phyloP scores from a whole-genome alignment of 2,329 filamentous ascomycete genomes.

The Alternaria novae-zelandiae region DNA sequence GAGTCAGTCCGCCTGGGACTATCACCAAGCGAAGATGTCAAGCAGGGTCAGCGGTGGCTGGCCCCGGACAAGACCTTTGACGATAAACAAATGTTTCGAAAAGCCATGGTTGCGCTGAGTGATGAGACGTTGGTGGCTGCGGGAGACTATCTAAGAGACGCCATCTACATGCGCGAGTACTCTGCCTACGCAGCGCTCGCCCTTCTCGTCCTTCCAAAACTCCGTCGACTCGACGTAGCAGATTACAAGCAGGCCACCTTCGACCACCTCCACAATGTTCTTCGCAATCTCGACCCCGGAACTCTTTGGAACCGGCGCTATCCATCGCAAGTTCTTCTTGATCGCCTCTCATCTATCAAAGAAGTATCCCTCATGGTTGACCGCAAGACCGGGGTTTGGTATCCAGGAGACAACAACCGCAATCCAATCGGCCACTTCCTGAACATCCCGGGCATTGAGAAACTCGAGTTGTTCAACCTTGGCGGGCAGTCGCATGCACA shows the following conservation, averaged over 20 bases:
- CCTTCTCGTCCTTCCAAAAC: constrained; percentile 24
- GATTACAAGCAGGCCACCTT: constrained; percentile 27
- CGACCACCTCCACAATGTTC: constrained; percentile 21
- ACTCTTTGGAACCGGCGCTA: constrained; percentile 6
- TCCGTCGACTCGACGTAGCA: constrained; percentile 24
- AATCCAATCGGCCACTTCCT: constrained; percentile 20
- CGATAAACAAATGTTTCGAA: constrained; percentile 15
- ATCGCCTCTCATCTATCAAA: constrained; percentile 24
- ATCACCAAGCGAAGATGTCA: constrained; percentile 13
- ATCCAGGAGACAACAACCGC: not conserved
- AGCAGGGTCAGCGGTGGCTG: constrained; percentile 25
- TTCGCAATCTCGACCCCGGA: constrained; percentile 21
- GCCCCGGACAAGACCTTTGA: constrained; percentile 19
- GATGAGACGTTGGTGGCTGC: constrained; percentile 22
- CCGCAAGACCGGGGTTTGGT: constrained; percentile 15
- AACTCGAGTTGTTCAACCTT: constrained; percentile 22
- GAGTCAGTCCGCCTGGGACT: constrained; percentile 29
- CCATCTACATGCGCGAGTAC: constrained; percentile 29
- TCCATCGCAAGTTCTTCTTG: constrained; percentile 15
- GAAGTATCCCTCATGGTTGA: constrained; percentile 29
- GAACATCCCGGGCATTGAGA: constrained; percentile 19
- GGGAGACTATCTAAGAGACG: constrained; percentile 24
- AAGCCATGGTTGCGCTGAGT: constrained; percentile 17
- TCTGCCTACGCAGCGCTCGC: constrained; percentile 33
- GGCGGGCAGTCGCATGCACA: not conserved